These are phyloP conservation scores for Anethum foeniculum DNA, from an alignment of 140 eudicot genomes.

Conservation along the genomic window DNA sequence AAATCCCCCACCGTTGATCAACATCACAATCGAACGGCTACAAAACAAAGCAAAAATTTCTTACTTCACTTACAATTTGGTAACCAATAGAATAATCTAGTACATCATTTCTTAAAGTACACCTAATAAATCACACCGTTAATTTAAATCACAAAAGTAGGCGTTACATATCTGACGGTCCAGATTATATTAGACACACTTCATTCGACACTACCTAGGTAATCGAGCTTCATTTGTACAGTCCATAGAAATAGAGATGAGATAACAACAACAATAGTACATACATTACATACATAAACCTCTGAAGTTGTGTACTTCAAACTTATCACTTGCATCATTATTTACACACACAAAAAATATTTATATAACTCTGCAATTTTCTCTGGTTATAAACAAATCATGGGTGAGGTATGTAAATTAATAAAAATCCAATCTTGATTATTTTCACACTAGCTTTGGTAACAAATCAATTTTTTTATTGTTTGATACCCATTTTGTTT, in stretches of 20 bases:
- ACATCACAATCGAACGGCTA: background rate
- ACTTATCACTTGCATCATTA: conserved; percentile 1
- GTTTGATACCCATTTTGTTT: conserved; percentile 3
- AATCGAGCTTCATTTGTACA: conserved; percentile 18
- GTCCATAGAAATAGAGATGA: conserved; percentile 2
- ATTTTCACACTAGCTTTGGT: background rate
- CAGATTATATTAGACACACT: background rate
- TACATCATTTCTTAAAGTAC: conserved; percentile 17
- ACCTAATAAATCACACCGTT: conserved; percentile 35
- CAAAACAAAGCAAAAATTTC: background rate
- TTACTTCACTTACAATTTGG: background rate
- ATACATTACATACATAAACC: background rate
- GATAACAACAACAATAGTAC: background rate
- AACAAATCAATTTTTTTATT: background rate
- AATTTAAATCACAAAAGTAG: conserved; percentile 24
- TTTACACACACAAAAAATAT: background rate
- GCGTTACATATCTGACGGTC: conserved; percentile 30
- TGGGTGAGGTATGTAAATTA: conserved; percentile 32
- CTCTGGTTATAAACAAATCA: background rate
- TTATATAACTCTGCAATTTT: background rate
- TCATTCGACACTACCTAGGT: conserved; percentile 13
- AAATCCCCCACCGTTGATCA: background rate
- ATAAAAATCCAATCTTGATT: background rate
- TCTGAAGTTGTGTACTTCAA: conserved; percentile 1
- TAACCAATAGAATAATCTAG: background rate